phyloP scores from a whole-genome alignment of 1,139 yeast species.

The Arxiozyma heterogenica region DNA sequence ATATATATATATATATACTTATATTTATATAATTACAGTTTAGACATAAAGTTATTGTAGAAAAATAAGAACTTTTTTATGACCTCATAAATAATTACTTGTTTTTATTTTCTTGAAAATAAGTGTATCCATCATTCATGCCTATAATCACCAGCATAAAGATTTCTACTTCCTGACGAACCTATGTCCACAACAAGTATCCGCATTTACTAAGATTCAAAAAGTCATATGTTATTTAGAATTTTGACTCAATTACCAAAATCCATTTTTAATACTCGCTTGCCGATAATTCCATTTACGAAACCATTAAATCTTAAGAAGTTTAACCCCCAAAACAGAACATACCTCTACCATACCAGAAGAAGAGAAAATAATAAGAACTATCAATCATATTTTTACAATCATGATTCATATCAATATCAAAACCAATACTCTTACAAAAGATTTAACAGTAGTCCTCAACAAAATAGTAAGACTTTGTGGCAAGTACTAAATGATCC shows the following conservation, averaged over 20 bases:
- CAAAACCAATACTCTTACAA: conserved; percentile 6
- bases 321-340: background rate
- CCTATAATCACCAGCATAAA: background rate
- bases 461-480: conserved; percentile 6
- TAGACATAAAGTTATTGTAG: background rate
- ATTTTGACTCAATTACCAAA: background rate
- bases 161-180: background rate
- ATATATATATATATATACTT: too few species aligned
- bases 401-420: background rate
- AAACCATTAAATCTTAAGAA: background rate
- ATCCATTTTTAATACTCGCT: background rate
- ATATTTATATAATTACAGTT: background rate
- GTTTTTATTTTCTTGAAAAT: background rate
- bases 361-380: background rate
- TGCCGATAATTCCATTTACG: background rate
- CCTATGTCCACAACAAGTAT: background rate
- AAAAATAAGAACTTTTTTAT: background rate
- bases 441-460: conserved; percentile 23
- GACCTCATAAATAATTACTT: background rate
- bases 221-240: background rate
- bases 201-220: background rate
- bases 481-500: conserved; percentile 20
- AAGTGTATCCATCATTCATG: background rate
- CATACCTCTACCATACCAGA: background rate
- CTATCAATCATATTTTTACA: background rate